phyloP scores from a whole-genome alignment of 139 green algal species.

The Chlorella sp. region DNA sequence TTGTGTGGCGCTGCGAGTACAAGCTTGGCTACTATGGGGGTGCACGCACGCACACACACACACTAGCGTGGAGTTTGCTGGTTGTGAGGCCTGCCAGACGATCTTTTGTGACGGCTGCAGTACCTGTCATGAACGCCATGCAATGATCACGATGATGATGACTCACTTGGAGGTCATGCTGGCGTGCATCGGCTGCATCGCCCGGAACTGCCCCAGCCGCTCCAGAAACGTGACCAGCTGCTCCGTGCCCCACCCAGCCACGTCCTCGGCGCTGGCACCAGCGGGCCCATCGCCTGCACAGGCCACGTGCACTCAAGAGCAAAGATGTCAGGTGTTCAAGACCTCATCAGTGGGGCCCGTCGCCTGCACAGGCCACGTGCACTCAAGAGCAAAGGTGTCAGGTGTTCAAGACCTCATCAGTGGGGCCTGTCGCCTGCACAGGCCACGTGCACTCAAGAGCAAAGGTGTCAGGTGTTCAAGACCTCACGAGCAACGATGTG shows the following conservation, averaged over 20 bases:
- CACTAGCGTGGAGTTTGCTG: background rate
- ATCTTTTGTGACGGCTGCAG: background rate
- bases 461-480: background rate
- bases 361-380: background rate
- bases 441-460: background rate
- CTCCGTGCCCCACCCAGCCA: constrained; percentile 53
- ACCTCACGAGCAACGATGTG: background rate
- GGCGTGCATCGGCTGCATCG: constrained; percentile 20
- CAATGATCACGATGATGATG: background rate
- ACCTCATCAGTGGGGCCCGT: background rate
- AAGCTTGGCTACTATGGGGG: no score
- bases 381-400: background rate
- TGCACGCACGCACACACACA: background rate
- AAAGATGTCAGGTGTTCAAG: background rate
- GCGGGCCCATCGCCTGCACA: constrained; percentile 21
- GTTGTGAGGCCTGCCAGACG: background rate
- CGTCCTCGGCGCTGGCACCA: constrained; percentile 32
- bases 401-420: background rate
- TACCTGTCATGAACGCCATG: background rate
- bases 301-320: background rate
- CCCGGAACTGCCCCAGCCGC: constrained; percentile 50
- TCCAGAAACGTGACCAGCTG: constrained; percentile 50
- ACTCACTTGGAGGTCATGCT: constrained; percentile 7
- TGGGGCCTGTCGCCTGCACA: background rate
- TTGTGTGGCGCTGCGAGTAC: no score